phyloP scores from a whole-genome alignment of 2,329 filamentous ascomycete genomes.

The Blastomyces emzantsi region DNA sequence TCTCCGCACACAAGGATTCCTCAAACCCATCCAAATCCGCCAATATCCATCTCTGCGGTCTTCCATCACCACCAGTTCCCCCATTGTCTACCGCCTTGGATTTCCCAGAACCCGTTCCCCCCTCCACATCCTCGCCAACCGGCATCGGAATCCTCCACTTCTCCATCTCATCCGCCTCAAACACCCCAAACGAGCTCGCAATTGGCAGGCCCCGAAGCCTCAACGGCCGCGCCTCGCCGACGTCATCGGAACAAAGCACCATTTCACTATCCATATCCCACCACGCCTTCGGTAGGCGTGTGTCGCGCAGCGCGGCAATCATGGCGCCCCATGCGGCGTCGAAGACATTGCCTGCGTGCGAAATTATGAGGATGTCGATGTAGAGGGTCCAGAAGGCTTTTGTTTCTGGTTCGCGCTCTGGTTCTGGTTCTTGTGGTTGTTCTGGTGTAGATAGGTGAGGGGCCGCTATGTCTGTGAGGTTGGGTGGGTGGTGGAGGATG shows the following conservation, averaged over 20 bases:
- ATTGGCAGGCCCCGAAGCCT: slow-evolving; percentile 60
- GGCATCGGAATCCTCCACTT: slow-evolving; percentile 33
- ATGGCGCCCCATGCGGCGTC: slow-evolving; percentile 84
- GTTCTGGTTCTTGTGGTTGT: slow-evolving; percentile 30
- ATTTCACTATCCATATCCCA: slow-evolving; percentile 77
- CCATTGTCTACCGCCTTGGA: slow-evolving; percentile 26
- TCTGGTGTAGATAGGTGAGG: slow-evolving; percentile 23
- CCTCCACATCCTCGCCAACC: slow-evolving; percentile 27
- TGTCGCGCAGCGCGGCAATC: slow-evolving; percentile 69
- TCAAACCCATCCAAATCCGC: slow-evolving; percentile 86
- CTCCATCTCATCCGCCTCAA: slow-evolving; percentile 49
- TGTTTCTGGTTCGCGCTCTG: slow-evolving; percentile 39
- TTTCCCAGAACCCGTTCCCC: slow-evolving; percentile 39
- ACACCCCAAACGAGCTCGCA: slow-evolving; percentile 68
- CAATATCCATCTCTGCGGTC: slow-evolving; percentile 58
- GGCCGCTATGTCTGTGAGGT: slow-evolving; percentile 18
- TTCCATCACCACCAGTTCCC: slow-evolving; percentile 33
- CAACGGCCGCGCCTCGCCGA: slow-evolving; percentile 48
- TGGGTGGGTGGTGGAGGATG: slow-evolving; percentile 56
- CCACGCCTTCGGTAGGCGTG: slow-evolving; percentile 64
- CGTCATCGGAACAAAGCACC: slow-evolving; percentile 62
- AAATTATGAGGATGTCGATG: slow-evolving; percentile 91
- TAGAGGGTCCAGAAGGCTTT: slow-evolving; percentile 94
- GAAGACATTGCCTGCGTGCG: slow-evolving; percentile 82
- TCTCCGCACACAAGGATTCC: slow-evolving; percentile 74